Evolutionary conservation across 331 rosid genomes (phyloP).

Genomic region (Telfairia occidentalis): DNA sequence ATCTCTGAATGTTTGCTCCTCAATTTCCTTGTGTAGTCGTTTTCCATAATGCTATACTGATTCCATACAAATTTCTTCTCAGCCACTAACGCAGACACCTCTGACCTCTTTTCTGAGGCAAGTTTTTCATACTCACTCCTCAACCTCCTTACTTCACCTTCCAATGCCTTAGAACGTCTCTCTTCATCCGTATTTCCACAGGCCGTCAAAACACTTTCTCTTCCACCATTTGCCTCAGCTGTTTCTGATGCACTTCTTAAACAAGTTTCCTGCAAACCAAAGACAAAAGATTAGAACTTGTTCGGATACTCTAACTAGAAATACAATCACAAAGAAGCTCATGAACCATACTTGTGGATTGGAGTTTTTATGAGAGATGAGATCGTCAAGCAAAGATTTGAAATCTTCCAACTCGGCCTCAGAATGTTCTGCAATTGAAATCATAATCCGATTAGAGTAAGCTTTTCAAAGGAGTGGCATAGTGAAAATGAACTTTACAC

Average conservation of each 20-base stretch:
- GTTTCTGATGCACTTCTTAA: slow-evolving; percentile 18
- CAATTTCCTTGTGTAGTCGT: slow-evolving; percentile 29
- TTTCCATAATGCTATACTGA: slow-evolving; percentile 57
- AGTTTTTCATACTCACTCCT: slow-evolving; percentile 48
- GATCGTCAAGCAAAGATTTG: slow-evolving; percentile 36
- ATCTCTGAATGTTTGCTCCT: slow-evolving; percentile 41
- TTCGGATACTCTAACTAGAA: neutral
- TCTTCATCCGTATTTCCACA: neutral
- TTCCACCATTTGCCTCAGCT: slow-evolving; percentile 19
- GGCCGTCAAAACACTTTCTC: neutral
- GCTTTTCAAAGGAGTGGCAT: neutral
- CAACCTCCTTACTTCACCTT: slow-evolving; percentile 37
- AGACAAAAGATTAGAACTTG: slow-evolving; percentile 19
- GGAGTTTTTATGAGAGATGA: slow-evolving; percentile 20
- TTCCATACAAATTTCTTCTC: slow-evolving; percentile 81
- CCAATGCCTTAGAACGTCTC: slow-evolving; percentile 15
- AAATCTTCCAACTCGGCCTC: slow-evolving; percentile 58
- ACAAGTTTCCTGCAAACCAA: slow-evolving; percentile 26
- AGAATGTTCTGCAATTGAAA: slow-evolving; percentile 34
- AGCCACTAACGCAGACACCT: slow-evolving; percentile 44
- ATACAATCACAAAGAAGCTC: slow-evolving; percentile 1
- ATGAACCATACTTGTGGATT: slow-evolving; percentile 34
- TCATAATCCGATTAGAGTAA: neutral
- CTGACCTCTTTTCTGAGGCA: slow-evolving; percentile 35
- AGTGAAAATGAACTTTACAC: neutral